Evolutionary conservation across 129 eudicot species (phyloP).

Genomic region (Sambucus nigra): DNA sequence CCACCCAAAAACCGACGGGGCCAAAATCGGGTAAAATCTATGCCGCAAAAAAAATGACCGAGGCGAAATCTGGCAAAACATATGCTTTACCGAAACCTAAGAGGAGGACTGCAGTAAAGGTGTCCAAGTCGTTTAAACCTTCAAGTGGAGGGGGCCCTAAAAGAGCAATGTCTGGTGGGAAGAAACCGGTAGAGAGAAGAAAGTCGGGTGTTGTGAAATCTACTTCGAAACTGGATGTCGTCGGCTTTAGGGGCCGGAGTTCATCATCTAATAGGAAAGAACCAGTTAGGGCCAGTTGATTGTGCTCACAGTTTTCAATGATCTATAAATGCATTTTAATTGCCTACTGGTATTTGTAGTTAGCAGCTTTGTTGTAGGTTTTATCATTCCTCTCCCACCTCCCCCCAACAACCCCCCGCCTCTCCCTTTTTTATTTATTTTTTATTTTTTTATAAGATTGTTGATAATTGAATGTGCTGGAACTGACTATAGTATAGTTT

Average conservation of each 20-base stretch:
- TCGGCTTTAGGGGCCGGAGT: conserved; percentile 87
- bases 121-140: conserved; percentile 12
- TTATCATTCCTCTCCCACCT: too few species aligned
- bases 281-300: conserved; percentile 6
- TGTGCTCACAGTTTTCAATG: conserved; percentile 1
- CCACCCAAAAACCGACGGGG: conserved; percentile 15
- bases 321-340: neutral
- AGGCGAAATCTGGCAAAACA: conserved; percentile 29
- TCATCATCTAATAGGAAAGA: conserved; percentile 29
- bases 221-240: conserved; percentile 54
- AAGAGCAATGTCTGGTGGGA: conserved; percentile 23
- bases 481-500: too few species aligned
- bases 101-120: conserved; percentile 6
- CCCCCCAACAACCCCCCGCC: too few species aligned
- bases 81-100: conserved; percentile 20
- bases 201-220: conserved; percentile 29
- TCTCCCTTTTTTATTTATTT: too few species aligned
- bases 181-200: conserved; percentile 17
- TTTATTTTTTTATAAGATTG: neutral
- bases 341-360: neutral
- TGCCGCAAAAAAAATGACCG: conserved; percentile 12
- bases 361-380: neutral
- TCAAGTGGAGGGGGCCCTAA: conserved; percentile 16
- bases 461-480: neutral
- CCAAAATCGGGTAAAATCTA: conserved; percentile 29